phyloP scores from a whole-genome alignment of 228 moss, liverwort and hornwort species.

The Sphagnum fallax region DNA sequence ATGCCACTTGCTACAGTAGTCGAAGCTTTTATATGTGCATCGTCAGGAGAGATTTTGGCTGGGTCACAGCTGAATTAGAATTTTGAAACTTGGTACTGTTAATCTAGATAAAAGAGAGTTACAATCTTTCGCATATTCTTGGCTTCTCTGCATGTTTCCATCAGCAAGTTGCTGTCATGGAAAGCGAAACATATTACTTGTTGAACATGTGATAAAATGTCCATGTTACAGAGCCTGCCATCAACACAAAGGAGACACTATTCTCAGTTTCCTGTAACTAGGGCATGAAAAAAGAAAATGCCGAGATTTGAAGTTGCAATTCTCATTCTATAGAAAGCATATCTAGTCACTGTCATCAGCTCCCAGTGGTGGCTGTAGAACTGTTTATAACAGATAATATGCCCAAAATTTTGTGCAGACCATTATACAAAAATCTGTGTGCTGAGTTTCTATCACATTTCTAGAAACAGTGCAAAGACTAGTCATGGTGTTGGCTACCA shows the following conservation, averaged over 20 bases:
- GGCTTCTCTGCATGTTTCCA: conserved; percentile 99
- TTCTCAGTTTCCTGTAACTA: background rate
- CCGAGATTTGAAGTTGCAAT: no score
- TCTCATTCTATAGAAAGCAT: no score
- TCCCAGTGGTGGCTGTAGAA: no score
- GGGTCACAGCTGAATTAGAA: no score
- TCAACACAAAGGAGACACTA: background rate
- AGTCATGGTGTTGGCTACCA: no score
- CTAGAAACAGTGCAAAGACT: no score
- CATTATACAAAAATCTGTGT: no score
- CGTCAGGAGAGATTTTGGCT: conserved; percentile 10
- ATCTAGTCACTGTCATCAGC: no score
- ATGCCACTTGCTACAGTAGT: conserved; percentile 8
- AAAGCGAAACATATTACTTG: conserved; percentile 99
- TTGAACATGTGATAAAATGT: conserved; percentile 99
- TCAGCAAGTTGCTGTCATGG: conserved; percentile 96
- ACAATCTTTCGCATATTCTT: conserved; percentile 94
- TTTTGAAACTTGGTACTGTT: conserved; percentile 3
- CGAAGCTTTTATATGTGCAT: conserved; percentile 27
- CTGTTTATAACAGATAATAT: no score
- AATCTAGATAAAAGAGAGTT: conserved; percentile 95
- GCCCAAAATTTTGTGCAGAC: no score
- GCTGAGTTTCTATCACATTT: no score
- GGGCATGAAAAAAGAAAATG: no score
- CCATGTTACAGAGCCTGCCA: conserved; percentile 97